Evolutionary conservation across 75 land plant genomes (phyloP).

Genomic region (Selaginella tamariscina): DNA sequence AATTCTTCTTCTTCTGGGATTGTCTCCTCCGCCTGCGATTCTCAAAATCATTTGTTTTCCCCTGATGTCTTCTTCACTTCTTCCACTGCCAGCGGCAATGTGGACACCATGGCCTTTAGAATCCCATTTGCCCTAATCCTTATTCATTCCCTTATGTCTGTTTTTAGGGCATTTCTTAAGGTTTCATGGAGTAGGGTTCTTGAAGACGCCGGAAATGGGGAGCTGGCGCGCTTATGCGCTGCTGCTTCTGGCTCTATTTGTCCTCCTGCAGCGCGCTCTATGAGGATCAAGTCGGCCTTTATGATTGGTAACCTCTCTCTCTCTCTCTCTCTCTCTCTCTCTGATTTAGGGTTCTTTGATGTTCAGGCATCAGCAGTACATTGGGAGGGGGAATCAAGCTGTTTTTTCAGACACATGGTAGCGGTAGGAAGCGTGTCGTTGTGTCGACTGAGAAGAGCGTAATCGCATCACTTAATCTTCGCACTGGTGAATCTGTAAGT

Average conservation of each 20-base stretch:
- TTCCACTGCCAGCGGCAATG: too few relatives aligned
- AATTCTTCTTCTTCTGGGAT: background rate
- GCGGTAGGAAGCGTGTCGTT: constrained; percentile 90
- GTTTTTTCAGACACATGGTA: constrained; percentile 88
- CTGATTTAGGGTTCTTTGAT: background rate
- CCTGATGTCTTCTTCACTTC: too few relatives aligned
- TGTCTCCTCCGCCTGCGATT: too few relatives aligned
- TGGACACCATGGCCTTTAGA: too few relatives aligned
- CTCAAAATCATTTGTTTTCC: too few relatives aligned
- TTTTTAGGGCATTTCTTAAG: too few relatives aligned
- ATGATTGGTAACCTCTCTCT: constrained; percentile 20
- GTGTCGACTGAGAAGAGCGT: constrained; percentile 91
- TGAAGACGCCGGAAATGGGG: background rate
- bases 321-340: background rate
- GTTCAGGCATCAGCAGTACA: constrained; percentile 90
- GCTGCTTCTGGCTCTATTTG: background rate
- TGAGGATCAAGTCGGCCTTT: constrained; percentile 35
- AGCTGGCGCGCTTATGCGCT: background rate
- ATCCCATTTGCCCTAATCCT: too few relatives aligned
- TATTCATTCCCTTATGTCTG: too few relatives aligned
- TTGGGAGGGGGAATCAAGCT: constrained; percentile 85
- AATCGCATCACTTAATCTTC: constrained; percentile 91
- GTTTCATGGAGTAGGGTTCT: too few relatives aligned
- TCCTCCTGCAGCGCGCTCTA: constrained; percentile 21
- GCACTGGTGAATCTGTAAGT: constrained; percentile 85